phyloP scores from a whole-genome alignment of 1,284 basidiomycete species.

The Papiliotrema laurentii region DNA sequence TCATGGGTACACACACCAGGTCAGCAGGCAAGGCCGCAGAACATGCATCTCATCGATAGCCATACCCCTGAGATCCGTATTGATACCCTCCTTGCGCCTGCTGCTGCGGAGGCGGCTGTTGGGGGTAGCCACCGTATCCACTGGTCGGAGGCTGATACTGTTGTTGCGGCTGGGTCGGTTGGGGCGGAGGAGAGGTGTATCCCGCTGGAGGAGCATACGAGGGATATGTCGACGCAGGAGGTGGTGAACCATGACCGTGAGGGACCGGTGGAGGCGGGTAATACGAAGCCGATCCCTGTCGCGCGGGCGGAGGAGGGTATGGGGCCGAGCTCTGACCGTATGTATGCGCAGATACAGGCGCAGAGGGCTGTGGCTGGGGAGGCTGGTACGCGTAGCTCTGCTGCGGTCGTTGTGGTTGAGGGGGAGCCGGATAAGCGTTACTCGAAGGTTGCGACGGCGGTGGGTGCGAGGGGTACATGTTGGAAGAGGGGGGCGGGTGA shows the following conservation, averaged over 20 bases:
- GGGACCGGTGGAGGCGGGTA: constrained; percentile 29
- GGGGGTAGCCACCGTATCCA: constrained; percentile 15
- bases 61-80: constrained; percentile 7
- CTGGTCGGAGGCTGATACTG: no score
- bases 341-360: constrained; percentile 35
- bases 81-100: constrained; percentile 7
- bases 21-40: background rate
- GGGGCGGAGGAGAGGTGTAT: constrained; percentile 1
- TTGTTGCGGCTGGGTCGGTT: constrained; percentile 7
- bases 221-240: constrained; percentile 11
- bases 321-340: constrained; percentile 18
- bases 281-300: constrained; percentile 36
- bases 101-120: constrained; percentile 6
- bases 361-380: constrained; percentile 8
- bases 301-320: constrained; percentile 42
- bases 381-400: background rate
- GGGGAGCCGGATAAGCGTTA: constrained; percentile 6
- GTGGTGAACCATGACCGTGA: constrained; percentile 1
- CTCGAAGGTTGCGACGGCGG: constrained; percentile 12
- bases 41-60: background rate
- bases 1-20: no score
- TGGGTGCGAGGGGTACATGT: constrained; percentile 2
- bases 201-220: constrained; percentile 5
- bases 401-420: constrained; percentile 4
- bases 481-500: constrained; percentile 9